A percentile compares a stretch with the other conserved stretches of the same genome.
Evolutionary conservation across 495 filamentous ascomycete genomes (phyloP).

Genomic region (Aspergillus ostianus): DNA sequence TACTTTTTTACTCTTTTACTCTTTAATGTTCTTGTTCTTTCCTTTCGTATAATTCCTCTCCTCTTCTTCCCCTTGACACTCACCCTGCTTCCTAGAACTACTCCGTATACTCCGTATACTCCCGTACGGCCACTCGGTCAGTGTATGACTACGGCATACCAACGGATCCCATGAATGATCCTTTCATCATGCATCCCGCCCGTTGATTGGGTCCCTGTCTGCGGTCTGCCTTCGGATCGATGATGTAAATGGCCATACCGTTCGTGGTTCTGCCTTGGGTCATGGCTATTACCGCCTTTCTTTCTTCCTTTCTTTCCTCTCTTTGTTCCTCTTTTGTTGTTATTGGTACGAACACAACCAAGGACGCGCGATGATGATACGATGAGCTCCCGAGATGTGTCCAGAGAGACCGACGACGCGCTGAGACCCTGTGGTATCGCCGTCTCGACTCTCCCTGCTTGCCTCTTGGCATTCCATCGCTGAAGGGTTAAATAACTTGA

Average conservation of each 20-base stretch:
- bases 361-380: constrained; percentile 42
- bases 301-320: constrained; percentile 19
- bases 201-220: neutral
- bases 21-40: too few species aligned
- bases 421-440: constrained; percentile 43
- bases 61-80: neutral
- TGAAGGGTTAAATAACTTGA: constrained; percentile 56
- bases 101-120: too few species aligned
- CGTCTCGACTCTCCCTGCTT: constrained; percentile 13
- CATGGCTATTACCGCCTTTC: neutral
- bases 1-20: too few species aligned
- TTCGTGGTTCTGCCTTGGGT: neutral
- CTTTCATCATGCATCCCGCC: neutral
- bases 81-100: neutral
- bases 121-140: too few species aligned
- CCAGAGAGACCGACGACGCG: constrained; percentile 5
- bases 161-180: neutral
- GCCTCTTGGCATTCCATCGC: constrained; percentile 18
- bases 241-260: neutral
- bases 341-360: neutral
- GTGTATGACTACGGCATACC: too few species aligned
- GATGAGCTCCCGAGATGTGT: constrained; percentile 36
- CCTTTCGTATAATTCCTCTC: too few species aligned
- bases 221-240: neutral
- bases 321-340: constrained; percentile 10